phyloP scores from a whole-genome alignment of 805 yeast genomes.

The Candida awuae region DNA sequence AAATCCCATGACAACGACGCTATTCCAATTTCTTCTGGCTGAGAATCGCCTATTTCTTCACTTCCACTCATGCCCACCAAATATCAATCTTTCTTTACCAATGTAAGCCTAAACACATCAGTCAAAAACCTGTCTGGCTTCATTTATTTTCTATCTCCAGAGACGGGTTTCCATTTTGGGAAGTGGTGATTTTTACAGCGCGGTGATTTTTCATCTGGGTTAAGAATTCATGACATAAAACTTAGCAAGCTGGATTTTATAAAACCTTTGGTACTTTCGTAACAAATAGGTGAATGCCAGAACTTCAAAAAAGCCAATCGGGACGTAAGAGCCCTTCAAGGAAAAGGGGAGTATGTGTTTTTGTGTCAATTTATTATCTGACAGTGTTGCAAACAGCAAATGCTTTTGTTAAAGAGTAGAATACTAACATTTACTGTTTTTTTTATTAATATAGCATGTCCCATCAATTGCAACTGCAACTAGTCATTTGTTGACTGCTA shows the following conservation, averaged over 20 bases:
- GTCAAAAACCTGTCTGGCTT: too few species aligned
- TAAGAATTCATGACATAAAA: too few species aligned
- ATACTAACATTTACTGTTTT: not conserved
- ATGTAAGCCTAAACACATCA: too few species aligned
- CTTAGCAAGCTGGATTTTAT: not conserved
- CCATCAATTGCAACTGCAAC: slow-evolving; percentile 57
- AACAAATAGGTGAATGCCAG: slow-evolving; percentile 6
- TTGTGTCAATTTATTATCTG: too few species aligned
- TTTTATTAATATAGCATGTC: slow-evolving; percentile 33
- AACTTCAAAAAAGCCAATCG: not conserved
- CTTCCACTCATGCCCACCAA: not conserved
- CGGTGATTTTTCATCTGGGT: too few species aligned
- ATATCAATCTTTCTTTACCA: not conserved
- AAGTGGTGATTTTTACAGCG: too few species aligned
- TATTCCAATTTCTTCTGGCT: slow-evolving; percentile 2
- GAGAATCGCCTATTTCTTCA: slow-evolving; percentile 1
- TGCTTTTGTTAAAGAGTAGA: not conserved
- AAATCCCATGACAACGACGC: slow-evolving; percentile 3
- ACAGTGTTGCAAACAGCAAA: not conserved
- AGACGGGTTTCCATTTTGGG: too few species aligned
- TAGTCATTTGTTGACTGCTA: slow-evolving; percentile 60
- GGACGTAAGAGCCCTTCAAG: slow-evolving; percentile 7
- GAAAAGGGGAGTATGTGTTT: slow-evolving; percentile 9
- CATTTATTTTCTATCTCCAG: too few species aligned
- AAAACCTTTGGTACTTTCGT: not conserved